Base-by-base conservation (phyloP, 2,329 filamentous ascomycete species). In the Aspergillus brasiliensis region DNA sequence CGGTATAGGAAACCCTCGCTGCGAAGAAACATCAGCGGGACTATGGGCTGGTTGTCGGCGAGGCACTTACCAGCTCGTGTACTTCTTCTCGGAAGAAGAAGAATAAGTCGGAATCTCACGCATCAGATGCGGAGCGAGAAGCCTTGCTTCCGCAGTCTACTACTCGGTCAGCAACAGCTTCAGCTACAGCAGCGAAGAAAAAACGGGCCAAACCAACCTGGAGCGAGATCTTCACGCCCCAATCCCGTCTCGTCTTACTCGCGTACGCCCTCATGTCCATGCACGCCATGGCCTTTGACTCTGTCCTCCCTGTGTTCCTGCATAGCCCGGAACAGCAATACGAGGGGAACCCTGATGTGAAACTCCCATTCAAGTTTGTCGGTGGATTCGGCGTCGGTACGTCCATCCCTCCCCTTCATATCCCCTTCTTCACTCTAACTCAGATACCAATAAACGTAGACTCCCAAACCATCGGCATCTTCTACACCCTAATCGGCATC, bases 281-380 rank as follows among this genome's bases (percentile, higher is more conserved):
- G 51, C 92, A 97, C 75, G 88, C 87, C 0, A 87, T 96, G 40
- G 88, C 91, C 0, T 97, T 88, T 71, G 94, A 98, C 75, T 92
- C 96, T 71, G 82, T 94, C 2, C 84, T 98, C 1, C 91, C 92
- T 3, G 91, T 97, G 0, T 96, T 96, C 74, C 84, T 97, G 69
- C 91, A 96, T 76, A 89, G 91, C 65, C 89, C 90, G 0, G 76
- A 76, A 1, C 82, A 87, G 67, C 71, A 82, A 4, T 75, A 81
- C 4, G 76, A 84, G 34, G 76, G 84, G 49, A 83, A 85, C 59
- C 85, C 86, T 0, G 78, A 83, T 0, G 80, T 86, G 10, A 78
- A 81, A 2, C 82, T 91, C 0, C 93, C 93, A 0, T 88, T 97
- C 69, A 89, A 91, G 69, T 97, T 97, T 70, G 83, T 84, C 2